Evolutionary conservation across 1,284 basidiomycete genomes (phyloP).

Genomic region (Pterula multifida): DNA sequence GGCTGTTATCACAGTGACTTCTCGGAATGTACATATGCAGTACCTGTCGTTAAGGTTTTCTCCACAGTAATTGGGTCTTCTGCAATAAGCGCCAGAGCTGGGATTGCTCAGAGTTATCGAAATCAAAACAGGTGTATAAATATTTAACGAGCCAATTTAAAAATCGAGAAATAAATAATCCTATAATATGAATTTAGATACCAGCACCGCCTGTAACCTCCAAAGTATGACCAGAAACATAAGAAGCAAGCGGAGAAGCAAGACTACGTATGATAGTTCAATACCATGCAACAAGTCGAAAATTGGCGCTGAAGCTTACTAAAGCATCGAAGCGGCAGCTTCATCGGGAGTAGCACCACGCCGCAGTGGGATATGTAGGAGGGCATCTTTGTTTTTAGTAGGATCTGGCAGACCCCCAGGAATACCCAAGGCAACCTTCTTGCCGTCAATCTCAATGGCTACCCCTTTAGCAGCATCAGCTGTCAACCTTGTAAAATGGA

Average conservation of each 20-base stretch:
- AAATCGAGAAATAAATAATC: too few relatives aligned
- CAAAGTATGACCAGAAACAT: conserved; percentile 73
- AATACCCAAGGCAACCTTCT: conserved; percentile 75
- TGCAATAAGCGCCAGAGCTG: too few relatives aligned
- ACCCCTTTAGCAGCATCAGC: conserved; percentile 68
- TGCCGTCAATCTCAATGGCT: conserved; percentile 70
- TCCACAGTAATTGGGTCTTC: too few relatives aligned
- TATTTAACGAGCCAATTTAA: too few relatives aligned
- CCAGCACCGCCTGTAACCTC: conserved; percentile 71
- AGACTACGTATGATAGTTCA: conserved; percentile 30
- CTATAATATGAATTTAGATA: too few relatives aligned
- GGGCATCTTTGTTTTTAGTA: conserved; percentile 23
- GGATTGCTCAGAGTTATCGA: too few relatives aligned
- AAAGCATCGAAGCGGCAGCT: conserved; percentile 60
- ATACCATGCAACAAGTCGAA: conserved; percentile 2
- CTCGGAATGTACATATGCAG: too few relatives aligned
- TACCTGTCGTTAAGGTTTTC: too few relatives aligned
- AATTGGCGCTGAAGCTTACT: conserved; percentile 33
- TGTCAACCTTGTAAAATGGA: conserved; percentile 36
- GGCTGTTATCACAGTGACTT: too few relatives aligned
- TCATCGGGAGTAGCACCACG: conserved; percentile 69
- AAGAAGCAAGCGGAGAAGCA: conserved; percentile 67
- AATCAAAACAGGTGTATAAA: too few relatives aligned
- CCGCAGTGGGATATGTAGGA: conserved; percentile 58
- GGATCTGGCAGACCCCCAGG: conserved; percentile 30